These are phyloP conservation scores for Naganishia cerealis DNA, from an alignment of 1,284 basidiomycete genomes.

Conservation along the genomic window DNA sequence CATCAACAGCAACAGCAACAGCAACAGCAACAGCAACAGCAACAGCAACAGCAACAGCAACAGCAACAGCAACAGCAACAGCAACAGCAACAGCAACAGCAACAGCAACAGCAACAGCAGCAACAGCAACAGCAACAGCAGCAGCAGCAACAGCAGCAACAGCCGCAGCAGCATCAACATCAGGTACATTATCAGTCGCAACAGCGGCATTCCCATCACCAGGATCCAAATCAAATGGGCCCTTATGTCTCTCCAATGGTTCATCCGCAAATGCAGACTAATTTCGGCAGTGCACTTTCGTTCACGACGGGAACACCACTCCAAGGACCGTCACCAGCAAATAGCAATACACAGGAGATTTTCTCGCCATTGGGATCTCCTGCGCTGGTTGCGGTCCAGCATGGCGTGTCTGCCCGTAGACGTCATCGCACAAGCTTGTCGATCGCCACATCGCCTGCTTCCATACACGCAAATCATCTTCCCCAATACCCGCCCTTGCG, in stretches of 20 bases:
- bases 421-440: constrained; percentile 34
- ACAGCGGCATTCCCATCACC: constrained; percentile 1
- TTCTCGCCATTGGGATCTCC: constrained; percentile 63
- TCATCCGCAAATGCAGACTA: constrained; percentile 13
- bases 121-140: constrained; percentile 22
- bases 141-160: constrained; percentile 28
- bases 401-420: not conserved
- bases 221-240: constrained; percentile 29
- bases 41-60: constrained; percentile 32
- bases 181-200: constrained; percentile 49
- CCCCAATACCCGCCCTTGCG: constrained; percentile 43
- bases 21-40: constrained; percentile 35
- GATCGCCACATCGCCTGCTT: constrained; percentile 38
- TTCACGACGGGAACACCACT: constrained; percentile 6
- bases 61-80: constrained; percentile 27
- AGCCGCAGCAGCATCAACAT: constrained; percentile 45
- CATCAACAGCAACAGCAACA: constrained; percentile 50
- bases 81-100: constrained; percentile 42
- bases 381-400: constrained; percentile 56
- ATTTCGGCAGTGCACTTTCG: constrained; percentile 2
- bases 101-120: constrained; percentile 50
- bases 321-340: constrained; percentile 28
- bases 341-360: constrained; percentile 51
- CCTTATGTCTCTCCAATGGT: constrained; percentile 34
- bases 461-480: constrained; percentile 40